Conservation (phyloP, 2,329 filamentous ascomycete genomes). For the Tolypocladium capitatum region DNA sequence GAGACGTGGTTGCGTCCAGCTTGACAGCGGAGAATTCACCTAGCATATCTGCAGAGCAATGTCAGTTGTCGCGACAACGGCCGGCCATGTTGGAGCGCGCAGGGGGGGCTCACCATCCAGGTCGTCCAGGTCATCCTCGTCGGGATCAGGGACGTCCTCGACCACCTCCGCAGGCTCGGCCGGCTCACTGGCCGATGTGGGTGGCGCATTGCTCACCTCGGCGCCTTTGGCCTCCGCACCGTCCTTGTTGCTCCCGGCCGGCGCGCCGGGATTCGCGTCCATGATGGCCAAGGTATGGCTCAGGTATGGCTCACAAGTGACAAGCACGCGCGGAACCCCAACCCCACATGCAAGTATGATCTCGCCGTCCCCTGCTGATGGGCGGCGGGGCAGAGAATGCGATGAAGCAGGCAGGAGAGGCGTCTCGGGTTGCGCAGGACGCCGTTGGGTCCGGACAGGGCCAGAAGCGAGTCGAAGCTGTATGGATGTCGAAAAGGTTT, state of each 20-base stretch:
- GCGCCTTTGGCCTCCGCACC: slow-evolving; percentile 7
- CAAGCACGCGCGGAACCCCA: too few species aligned
- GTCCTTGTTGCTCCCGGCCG: slow-evolving; percentile 11
- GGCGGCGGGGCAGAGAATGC: neutral
- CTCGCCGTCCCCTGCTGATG: neutral
- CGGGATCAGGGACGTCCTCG: slow-evolving; percentile 67
- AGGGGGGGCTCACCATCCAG: slow-evolving; percentile 54
- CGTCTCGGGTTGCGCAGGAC: neutral
- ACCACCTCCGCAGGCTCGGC: slow-evolving; percentile 9
- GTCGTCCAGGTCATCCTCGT: slow-evolving; percentile 86
- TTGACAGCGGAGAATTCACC: slow-evolving; percentile 72
- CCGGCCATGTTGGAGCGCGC: neutral
- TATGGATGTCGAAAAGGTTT: neutral
- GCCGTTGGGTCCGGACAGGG: neutral
- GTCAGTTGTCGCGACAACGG: slow-evolving; percentile 2
- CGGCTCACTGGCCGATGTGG: neutral
- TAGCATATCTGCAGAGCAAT: slow-evolving; percentile 57
- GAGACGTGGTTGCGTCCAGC: slow-evolving; percentile 18
- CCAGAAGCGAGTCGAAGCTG: neutral
- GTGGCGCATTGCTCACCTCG: slow-evolving; percentile 1
- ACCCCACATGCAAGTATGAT: slow-evolving; percentile 6
- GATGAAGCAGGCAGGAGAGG: too few species aligned
- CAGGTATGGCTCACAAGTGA: too few species aligned
- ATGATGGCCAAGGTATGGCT: slow-evolving; percentile 9
- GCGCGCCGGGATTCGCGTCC: slow-evolving; percentile 7